Conservation (phyloP, 495 filamentous ascomycete species). For the Rostrohypoxylon terebratum region DNA sequence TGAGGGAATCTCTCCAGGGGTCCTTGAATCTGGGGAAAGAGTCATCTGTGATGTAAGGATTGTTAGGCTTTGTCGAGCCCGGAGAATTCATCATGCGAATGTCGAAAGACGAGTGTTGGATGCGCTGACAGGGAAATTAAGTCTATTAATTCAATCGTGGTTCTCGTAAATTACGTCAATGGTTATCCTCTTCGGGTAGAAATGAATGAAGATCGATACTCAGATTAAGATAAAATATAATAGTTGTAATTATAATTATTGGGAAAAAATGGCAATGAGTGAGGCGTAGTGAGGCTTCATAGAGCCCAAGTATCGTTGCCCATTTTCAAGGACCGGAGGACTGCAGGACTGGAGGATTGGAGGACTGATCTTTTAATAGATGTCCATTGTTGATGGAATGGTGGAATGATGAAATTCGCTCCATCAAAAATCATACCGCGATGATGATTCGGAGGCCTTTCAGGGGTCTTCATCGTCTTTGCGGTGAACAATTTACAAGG, state of each 20-base stretch:
- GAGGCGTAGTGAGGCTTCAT: too few relatives aligned
- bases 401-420: background rate
- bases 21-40: constrained; percentile 37
- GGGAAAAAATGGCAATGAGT: background rate
- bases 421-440: constrained; percentile 1
- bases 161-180: background rate
- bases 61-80: background rate
- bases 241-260: too few relatives aligned
- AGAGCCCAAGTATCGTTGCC: background rate
- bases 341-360: background rate
- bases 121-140: background rate
- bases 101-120: background rate
- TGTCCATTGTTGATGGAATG: background rate
- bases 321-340: background rate
- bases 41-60: background rate
- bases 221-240: background rate
- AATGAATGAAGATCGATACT: background rate
- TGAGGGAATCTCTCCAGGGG: constrained; percentile 37
- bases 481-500: background rate
- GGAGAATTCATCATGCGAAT: background rate
- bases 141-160: background rate
- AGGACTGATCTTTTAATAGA: background rate
- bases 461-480: background rate
- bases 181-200: background rate
- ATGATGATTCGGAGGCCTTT: background rate